Percentiles rank a stretch among this genome's conserved stretches.
phyloP scores from a whole-genome alignment of 106 monocot species.

The Triglochin maritima region DNA sequence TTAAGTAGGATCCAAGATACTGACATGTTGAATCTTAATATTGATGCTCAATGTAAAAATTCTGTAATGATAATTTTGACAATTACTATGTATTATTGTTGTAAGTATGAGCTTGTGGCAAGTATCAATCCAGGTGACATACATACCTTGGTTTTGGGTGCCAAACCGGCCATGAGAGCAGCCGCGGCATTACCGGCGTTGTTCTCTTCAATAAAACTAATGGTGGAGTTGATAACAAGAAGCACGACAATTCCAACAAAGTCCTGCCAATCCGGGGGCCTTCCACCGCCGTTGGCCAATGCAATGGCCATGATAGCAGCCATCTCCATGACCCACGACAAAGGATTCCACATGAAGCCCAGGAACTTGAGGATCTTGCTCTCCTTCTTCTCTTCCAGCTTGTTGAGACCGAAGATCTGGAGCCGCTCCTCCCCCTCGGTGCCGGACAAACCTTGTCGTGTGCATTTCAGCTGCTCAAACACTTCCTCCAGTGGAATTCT shows the following conservation, averaged over 20 bases:
- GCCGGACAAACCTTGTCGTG: constrained; percentile 25
- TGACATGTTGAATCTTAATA: no score
- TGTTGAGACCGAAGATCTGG: constrained; percentile 20
- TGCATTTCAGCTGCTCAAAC: constrained; percentile 42
- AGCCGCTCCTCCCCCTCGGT: constrained; percentile 28
- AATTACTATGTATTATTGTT: no score
- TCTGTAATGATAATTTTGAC: no score
- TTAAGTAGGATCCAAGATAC: no score
- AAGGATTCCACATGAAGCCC: constrained; percentile 92
- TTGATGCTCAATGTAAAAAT: no score
- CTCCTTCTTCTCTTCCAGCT: constrained; percentile 31
- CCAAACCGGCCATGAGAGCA: constrained; percentile 85
- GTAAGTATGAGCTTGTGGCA: no score
- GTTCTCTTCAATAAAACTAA: constrained; percentile 95
- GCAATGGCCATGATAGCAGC: constrained; percentile 76
- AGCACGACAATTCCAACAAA: constrained; percentile 64
- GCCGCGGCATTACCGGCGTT: constrained; percentile 96
- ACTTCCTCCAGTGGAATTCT: constrained; percentile 38
- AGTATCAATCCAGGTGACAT: no score
- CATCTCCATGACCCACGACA: constrained; percentile 83
- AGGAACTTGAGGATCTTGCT: constrained; percentile 68
- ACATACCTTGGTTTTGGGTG: constrained; percentile 84
- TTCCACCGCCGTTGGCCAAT: constrained; percentile 56
- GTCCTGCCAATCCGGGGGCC: constrained; percentile 80
- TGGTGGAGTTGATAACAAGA: constrained; percentile 75